Base-by-base conservation (phyloP, 306 rosid species). In the Vigna radiata region DNA sequence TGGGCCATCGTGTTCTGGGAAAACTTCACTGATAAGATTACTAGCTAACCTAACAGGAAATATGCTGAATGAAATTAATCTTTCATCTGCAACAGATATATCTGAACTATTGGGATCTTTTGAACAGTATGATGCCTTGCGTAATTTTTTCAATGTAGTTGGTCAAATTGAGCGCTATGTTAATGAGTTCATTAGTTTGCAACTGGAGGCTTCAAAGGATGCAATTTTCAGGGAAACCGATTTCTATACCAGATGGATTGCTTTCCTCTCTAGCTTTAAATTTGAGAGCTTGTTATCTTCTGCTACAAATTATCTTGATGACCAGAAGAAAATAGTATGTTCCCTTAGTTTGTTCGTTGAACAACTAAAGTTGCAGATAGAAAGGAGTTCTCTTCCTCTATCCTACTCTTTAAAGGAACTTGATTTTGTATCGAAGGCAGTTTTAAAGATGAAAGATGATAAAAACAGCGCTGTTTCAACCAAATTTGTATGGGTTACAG, bases 51-150 rank as follows among this genome's bases (percentile, higher is more conserved):
- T 95, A 74, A 89, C 97, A 8, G 96, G 98, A 46, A 90, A 90
- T 70, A 89, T 88, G 39, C 85, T 95, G 23, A 89, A 92, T 81
- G 96, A 95, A 83, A 56, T 92, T 48, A 94, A 90, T 86, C 96
- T 95, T 72, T 95, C 98, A 41, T 84, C 97, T 62, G 96, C 95
- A 14, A 92, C 98, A 49, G 98, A 95, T 81, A 95, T 92, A 64
- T 95, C 96, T 68, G 98, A 95, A 79, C 80, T 95, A 68, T 91
- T 94, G 65, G 98, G 98, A 56, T 92, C 96, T 82, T 95, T 95
- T 81, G 97, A 95, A 86, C 98, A 95, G 79, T 92, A 90, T 65
- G 87, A 95, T 72, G 89, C 91, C 60, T 69, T 89, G 69, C 89
- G 96, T 17, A 88, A 82, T 74, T 88, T 92, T 59, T 90, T 67